Conservation (phyloP, 2,329 filamentous ascomycete species). For the Fusarium algeriense region DNA sequence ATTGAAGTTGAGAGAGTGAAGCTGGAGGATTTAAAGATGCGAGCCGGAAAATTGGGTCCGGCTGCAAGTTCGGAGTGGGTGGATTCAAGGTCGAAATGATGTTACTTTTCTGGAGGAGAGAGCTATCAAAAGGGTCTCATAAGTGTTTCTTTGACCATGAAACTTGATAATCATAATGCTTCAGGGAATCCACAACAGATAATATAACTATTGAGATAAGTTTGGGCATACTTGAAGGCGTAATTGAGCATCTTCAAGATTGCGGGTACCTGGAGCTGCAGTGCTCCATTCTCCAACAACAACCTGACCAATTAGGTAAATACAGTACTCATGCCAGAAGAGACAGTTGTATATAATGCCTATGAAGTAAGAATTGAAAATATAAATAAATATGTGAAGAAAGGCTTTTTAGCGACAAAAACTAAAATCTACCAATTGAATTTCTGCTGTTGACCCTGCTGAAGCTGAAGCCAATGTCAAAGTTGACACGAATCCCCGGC, state of each 20-base stretch:
- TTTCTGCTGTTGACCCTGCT: not conserved
- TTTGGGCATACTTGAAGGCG: not conserved
- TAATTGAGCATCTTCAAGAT: not conserved
- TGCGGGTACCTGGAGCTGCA: constrained; percentile 16
- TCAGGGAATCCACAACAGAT: accelerated
- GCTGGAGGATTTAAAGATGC: constrained; percentile 16
- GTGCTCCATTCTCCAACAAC: constrained; percentile 20
- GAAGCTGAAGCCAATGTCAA: constrained; percentile 11
- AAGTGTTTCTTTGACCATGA: not conserved
- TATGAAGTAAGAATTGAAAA: not conserved
- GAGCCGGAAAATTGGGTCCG: constrained; percentile 42
- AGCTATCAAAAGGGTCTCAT: not conserved
- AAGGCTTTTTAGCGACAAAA: not conserved
- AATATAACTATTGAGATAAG: accelerated
- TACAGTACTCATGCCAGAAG: not conserved
- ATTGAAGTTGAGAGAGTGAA: constrained; percentile 18
- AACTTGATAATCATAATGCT: accelerated
- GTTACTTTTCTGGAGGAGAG: constrained; percentile 23
- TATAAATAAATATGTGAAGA: not conserved
- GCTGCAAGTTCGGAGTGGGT: constrained; percentile 28
- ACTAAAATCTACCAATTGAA: not conserved
- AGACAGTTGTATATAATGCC: not conserved
- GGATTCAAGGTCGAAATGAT: constrained; percentile 41
- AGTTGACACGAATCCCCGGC: constrained; percentile 46
- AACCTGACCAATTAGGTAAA: not conserved